Evolutionary conservation across 768 basidiomycete genomes (phyloP).

Genomic region (Suillus hirtellus): DNA sequence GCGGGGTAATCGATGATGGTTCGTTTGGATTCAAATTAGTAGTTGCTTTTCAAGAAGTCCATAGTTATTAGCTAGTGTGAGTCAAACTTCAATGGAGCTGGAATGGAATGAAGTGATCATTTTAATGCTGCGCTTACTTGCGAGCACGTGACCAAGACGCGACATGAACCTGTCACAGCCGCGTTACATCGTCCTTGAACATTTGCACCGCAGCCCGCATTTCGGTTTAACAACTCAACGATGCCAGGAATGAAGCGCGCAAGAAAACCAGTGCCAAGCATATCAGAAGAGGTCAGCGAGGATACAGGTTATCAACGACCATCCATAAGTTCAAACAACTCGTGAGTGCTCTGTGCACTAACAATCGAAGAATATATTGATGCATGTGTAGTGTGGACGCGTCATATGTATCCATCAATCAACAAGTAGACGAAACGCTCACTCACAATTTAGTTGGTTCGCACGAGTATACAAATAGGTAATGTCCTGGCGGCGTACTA

Average conservation of each 20-base stretch:
- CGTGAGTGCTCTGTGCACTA: neutral
- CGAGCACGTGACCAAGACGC: conserved; percentile 16
- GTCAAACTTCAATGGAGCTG: no score
- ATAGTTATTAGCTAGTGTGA: no score
- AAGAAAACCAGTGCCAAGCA: conserved; percentile 27
- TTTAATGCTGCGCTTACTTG: neutral
- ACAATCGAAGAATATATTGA: conserved; percentile 1
- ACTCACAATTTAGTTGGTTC: conserved; percentile 9
- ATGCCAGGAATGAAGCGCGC: neutral
- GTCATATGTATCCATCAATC: conserved; percentile 4
- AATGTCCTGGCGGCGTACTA: neutral
- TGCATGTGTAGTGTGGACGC: neutral
- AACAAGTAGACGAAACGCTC: conserved; percentile 3
- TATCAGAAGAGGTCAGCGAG: conserved; percentile 6
- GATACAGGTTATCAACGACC: neutral
- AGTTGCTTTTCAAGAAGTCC: no score
- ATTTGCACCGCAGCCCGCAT: conserved; percentile 11
- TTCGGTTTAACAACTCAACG: neutral
- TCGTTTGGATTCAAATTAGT: no score
- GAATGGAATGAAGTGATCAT: no score
- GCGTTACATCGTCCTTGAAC: conserved; percentile 18
- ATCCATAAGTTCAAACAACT: neutral
- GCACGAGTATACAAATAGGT: conserved; percentile 10
- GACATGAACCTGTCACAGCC: conserved; percentile 11
- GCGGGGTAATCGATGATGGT: no score